Base-by-base conservation (phyloP, 208 protist genomes). In the Leishmania tarentolae region DNA sequence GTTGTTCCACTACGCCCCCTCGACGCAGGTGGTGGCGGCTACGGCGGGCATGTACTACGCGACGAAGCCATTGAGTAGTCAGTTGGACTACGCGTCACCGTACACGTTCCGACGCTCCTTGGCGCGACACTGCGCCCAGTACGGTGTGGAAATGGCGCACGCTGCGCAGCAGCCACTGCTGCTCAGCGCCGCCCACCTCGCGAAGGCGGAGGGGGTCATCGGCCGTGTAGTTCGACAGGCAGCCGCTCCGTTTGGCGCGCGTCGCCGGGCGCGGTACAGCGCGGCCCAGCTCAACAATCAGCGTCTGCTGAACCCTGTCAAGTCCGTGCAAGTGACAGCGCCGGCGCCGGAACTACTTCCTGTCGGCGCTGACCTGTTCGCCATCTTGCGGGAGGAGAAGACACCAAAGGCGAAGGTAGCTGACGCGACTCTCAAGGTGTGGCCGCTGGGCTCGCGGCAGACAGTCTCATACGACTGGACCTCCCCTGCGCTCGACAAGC, bases 1-100 rank as follows among this genome's bases (percentile, higher is more conserved):
- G 13, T 87, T 92, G 44, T 96, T 93, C 73, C 88, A 93, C 79
- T 90, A 96, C 80, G 88, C 92, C n/a, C 77, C 86, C 31, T 89
- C 87, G 1, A 69, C 86, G 47, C 87, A 91, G 46, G 92, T 96
- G 82, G 87, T 96, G 69, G 91, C 90, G 0, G 94, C 94, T 46
- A 88, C 90, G 7, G 92, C 92, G 24, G 81, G 83, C 59, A 83
- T 97, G n/a, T 96, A 97, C 84, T 96, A 92, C 84, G 83, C 86
- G 52, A 94, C 91, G 28, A 95, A 96, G 86, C 93, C 94, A 35
- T 83, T 93, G 44, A 96, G 92, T 76, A 89, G 76, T 59, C 61
- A 80, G 35, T 78, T 97, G 13, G 91, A 97, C 80, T 97, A 97
- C 87, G 80, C 91, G 50, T 94, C 94, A 0, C 94, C 94, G 46